Evolutionary conservation across 2,329 filamentous ascomycete species (phyloP).

Genomic region (Truncatella angustata): DNA sequence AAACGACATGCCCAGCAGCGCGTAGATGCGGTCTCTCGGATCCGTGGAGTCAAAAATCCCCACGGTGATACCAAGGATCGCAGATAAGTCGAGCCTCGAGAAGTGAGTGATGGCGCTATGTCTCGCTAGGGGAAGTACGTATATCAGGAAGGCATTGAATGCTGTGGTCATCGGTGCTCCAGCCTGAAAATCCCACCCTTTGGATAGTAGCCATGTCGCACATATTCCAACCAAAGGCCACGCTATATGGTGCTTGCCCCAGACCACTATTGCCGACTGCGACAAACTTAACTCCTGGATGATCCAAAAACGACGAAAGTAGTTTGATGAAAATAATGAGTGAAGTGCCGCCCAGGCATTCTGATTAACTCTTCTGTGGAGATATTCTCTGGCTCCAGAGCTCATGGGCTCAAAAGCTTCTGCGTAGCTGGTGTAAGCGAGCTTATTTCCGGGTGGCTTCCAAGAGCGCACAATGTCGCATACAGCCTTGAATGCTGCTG

Average conservation of each 20-base stretch:
- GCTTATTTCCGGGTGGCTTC: background rate
- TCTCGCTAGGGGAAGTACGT: background rate
- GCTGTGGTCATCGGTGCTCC: background rate
- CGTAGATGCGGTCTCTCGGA: background rate
- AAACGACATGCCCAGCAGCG: background rate
- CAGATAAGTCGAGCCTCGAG: background rate
- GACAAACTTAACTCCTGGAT: background rate
- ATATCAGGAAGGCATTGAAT: background rate
- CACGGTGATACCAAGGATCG: background rate
- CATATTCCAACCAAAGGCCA: background rate
- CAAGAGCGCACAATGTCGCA: background rate
- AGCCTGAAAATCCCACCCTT: background rate
- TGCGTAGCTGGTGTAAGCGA: background rate
- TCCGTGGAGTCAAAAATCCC: background rate
- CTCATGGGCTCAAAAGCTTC: background rate
- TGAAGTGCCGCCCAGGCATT: background rate
- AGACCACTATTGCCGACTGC: background rate
- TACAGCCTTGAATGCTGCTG: background rate
- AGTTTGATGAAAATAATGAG: background rate
- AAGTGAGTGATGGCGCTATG: background rate
- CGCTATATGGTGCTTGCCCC: background rate
- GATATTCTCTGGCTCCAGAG: background rate
- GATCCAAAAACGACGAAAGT: background rate
- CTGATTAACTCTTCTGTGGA: background rate
- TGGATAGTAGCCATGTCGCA: background rate